phyloP scores from a whole-genome alignment of 495 filamentous ascomycete genomes.

The Annulohypoxylon maeteangense region DNA sequence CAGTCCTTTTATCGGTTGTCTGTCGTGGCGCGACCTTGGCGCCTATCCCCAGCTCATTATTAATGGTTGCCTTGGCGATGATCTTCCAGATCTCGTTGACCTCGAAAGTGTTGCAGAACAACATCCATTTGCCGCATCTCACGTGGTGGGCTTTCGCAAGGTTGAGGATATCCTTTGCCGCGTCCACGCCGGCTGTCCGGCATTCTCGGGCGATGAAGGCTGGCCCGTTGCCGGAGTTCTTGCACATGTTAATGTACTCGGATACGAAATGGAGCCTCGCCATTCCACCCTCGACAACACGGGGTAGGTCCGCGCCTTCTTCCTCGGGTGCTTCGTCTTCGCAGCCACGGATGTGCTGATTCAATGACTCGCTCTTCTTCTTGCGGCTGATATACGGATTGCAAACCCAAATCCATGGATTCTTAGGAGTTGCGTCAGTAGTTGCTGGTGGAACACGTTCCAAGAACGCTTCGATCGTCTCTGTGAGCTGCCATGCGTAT shows the following conservation, averaged over 20 bases:
- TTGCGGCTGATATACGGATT: constrained; percentile 60
- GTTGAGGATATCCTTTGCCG: constrained; percentile 64
- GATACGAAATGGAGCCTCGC: constrained; percentile 50
- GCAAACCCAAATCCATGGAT: constrained; percentile 74
- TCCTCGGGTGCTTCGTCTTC: constrained; percentile 51
- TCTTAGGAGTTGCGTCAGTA: constrained; percentile 51
- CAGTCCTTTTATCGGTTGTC: constrained; percentile 47
- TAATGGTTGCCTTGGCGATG: constrained; percentile 69
- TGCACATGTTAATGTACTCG: constrained; percentile 45
- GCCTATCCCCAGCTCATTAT: constrained; percentile 70
- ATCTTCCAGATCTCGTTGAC: constrained; percentile 72
- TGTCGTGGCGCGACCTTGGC: constrained; percentile 74
- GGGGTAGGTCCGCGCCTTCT: constrained; percentile 37
- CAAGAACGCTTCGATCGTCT: constrained; percentile 71
- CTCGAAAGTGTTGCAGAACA: constrained; percentile 68
- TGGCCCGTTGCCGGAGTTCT: constrained; percentile 44
- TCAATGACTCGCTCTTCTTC: constrained; percentile 33
- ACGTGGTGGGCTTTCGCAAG: constrained; percentile 66
- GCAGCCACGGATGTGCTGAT: constrained; percentile 55
- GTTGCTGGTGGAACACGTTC: constrained; percentile 71
- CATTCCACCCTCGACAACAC: constrained; percentile 48
- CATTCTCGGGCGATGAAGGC: constrained; percentile 60
- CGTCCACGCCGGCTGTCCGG: constrained; percentile 58
- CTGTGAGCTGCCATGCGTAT: constrained; percentile 63
- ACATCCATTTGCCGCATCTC: constrained; percentile 84